phyloP scores from a whole-genome alignment of 2,329 filamentous ascomycete genomes.

The Colletotrichum falcatum region DNA sequence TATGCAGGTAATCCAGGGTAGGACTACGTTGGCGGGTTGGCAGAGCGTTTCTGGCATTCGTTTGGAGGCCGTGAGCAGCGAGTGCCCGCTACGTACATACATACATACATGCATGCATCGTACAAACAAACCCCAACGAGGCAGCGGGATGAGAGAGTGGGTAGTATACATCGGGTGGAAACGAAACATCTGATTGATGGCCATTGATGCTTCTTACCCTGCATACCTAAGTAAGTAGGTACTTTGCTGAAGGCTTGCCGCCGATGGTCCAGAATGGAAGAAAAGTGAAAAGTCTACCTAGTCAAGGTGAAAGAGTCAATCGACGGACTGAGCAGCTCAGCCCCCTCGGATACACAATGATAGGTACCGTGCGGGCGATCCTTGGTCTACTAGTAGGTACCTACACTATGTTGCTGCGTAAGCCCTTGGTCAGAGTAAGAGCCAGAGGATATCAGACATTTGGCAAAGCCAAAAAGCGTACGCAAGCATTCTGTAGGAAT shows the following conservation, averaged over 20 bases:
- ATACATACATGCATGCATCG: too few relatives aligned
- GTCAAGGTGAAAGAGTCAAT: slow-evolving; percentile 22
- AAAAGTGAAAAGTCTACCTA: neutral
- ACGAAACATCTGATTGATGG: slow-evolving; percentile 28
- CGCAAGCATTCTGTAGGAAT: slow-evolving; percentile 32
- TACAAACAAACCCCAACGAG: too few relatives aligned
- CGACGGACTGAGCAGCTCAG: slow-evolving; percentile 30
- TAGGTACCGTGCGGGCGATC: slow-evolving; percentile 27
- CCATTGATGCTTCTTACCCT: slow-evolving; percentile 20
- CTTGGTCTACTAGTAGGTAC: too few relatives aligned
- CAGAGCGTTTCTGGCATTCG: slow-evolving; percentile 7
- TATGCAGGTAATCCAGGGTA: too few relatives aligned
- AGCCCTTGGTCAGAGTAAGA: slow-evolving; percentile 30
- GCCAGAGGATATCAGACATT: slow-evolving; percentile 20
- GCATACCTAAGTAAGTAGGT: slow-evolving; percentile 18
- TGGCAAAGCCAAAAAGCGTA: slow-evolving; percentile 19
- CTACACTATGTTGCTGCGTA: slow-evolving; percentile 31
- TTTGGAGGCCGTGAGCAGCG: slow-evolving; percentile 11
- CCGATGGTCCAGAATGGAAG: slow-evolving; percentile 12
- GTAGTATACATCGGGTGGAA: slow-evolving; percentile 2
- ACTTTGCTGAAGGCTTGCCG: slow-evolving; percentile 22
- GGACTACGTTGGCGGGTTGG: slow-evolving; percentile 8
- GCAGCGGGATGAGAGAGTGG: slow-evolving; percentile 1
- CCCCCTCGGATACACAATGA: slow-evolving; percentile 28
- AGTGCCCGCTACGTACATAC: neutral